Percentiles rank a stretch among this genome's conserved stretches.
phyloP scores from a whole-genome alignment of 257 asterid species.

The Nyctanthes arbortristis region DNA sequence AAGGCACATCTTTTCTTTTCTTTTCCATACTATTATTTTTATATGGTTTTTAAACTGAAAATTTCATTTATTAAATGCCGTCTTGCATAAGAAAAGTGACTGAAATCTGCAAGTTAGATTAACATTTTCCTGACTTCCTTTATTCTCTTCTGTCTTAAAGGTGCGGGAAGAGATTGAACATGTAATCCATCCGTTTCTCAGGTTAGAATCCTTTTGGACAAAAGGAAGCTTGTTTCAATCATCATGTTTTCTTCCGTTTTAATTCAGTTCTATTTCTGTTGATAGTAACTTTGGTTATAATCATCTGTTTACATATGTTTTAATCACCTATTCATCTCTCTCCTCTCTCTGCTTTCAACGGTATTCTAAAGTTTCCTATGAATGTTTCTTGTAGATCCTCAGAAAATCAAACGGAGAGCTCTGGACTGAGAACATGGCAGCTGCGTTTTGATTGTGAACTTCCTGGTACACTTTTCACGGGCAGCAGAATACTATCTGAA shows the following conservation, averaged over 20 bases:
- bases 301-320: neutral
- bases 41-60: neutral
- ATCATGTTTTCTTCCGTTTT: neutral
- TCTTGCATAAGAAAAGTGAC: conserved; percentile 4
- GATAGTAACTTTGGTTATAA: neutral
- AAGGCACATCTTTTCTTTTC: too few relatives aligned
- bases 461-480: conserved; percentile 62
- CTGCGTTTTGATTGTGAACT: conserved; percentile 48
- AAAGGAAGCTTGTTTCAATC: neutral
- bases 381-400: conserved; percentile 40
- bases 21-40: too few relatives aligned
- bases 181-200: conserved; percentile 31
- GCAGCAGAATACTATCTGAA: conserved; percentile 44
- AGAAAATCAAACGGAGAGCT: conserved; percentile 30
- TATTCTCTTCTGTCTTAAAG: conserved; percentile 36
- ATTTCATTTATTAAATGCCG: neutral
- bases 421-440: conserved; percentile 44
- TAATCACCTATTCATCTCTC: neutral
- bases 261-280: neutral
- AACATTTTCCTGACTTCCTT: neutral
- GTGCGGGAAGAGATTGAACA: conserved; percentile 63
- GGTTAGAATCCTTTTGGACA: conserved; percentile 38
- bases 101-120: conserved; percentile 9
- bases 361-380: conserved; percentile 4
- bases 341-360: neutral